Percentiles rank a stretch among this genome's conserved stretches.
Conservation (phyloP, 495 filamentous ascomycete genomes). For the Penicillium antarcticum region DNA sequence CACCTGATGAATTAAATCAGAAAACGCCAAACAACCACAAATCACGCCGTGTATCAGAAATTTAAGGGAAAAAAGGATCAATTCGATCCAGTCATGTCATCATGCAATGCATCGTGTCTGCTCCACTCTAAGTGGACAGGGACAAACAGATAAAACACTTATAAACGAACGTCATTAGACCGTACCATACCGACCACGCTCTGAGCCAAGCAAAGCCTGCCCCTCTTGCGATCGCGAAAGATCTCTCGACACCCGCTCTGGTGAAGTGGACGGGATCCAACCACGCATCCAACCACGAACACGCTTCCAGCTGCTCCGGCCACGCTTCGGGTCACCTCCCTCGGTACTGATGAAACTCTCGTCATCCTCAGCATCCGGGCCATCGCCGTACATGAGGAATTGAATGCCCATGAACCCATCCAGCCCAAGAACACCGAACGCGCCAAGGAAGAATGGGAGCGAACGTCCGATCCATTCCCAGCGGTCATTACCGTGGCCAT, state of each 20-base stretch:
- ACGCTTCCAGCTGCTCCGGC: slow-evolving; percentile 47
- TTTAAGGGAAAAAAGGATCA: neutral
- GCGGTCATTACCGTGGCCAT: slow-evolving; percentile 53
- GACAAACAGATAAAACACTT: neutral
- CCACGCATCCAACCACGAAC: slow-evolving; percentile 68
- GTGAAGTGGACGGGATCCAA: slow-evolving; percentile 54
- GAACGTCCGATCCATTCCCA: slow-evolving; percentile 56
- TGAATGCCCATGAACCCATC: slow-evolving; percentile 66
- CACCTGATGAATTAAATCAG: neutral
- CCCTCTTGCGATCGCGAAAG: slow-evolving; percentile 19
- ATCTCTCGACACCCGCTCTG: slow-evolving; percentile 13
- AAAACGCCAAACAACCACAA: too few relatives aligned
- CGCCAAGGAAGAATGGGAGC: slow-evolving; percentile 69
- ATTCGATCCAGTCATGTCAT: slow-evolving; percentile 9
- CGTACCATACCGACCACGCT: slow-evolving; percentile 34
- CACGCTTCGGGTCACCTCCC: slow-evolving; percentile 34
- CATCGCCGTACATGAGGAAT: slow-evolving; percentile 57
- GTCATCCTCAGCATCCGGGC: slow-evolving; percentile 26
- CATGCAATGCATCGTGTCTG: slow-evolving; percentile 13
- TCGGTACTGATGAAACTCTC: slow-evolving; percentile 16
- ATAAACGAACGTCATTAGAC: slow-evolving; percentile 18
- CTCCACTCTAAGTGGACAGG: neutral
- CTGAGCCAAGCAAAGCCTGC: slow-evolving; percentile 32
- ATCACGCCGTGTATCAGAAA: neutral
- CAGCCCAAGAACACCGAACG: slow-evolving; percentile 63